Evolutionary conservation across 495 filamentous ascomycete genomes (phyloP).

Genomic region (Penicillium odoratum): DNA sequence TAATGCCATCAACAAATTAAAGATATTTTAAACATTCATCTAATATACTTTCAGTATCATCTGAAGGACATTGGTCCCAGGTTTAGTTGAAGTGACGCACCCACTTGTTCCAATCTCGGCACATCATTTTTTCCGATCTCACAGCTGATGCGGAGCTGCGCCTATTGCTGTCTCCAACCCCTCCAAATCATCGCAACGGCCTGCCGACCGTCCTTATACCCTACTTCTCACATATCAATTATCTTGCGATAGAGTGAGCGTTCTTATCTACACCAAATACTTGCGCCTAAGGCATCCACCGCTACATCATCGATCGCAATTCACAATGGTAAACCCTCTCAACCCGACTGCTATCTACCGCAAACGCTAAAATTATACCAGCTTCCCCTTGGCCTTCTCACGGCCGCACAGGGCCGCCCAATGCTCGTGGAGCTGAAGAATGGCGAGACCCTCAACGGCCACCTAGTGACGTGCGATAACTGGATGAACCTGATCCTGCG

Average conservation of each 20-base stretch:
- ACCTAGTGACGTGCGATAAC: conserved; percentile 92
- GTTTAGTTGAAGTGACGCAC: background rate
- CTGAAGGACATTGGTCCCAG: no score
- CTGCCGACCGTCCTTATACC: conserved; percentile 2
- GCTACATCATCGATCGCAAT: conserved; percentile 23
- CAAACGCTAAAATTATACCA: conserved; percentile 32
- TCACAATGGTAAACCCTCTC: conserved; percentile 23
- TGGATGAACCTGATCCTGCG: conserved; percentile 99
- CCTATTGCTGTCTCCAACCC: conserved; percentile 19
- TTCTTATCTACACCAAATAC: conserved; percentile 8
- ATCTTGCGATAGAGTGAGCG: background rate
- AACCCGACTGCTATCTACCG: background rate
- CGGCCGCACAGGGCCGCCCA: conserved; percentile 93
- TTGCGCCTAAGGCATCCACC: conserved; percentile 5
- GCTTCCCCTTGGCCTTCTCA: conserved; percentile 91
- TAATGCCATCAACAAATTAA: background rate
- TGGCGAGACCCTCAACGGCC: conserved; percentile 95
- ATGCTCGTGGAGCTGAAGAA: conserved; percentile 99
- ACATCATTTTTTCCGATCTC: conserved; percentile 33
- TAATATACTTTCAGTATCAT: no score
- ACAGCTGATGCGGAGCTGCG: conserved; percentile 34
- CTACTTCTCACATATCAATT: background rate
- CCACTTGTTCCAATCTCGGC: conserved; percentile 22
- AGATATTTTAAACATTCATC: no score
- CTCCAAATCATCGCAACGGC: conserved; percentile 15